A percentile compares a stretch with the other conserved stretches of the same genome.
Conservation (phyloP, 2,329 filamentous ascomycete genomes). For the Claviceps sp. region DNA sequence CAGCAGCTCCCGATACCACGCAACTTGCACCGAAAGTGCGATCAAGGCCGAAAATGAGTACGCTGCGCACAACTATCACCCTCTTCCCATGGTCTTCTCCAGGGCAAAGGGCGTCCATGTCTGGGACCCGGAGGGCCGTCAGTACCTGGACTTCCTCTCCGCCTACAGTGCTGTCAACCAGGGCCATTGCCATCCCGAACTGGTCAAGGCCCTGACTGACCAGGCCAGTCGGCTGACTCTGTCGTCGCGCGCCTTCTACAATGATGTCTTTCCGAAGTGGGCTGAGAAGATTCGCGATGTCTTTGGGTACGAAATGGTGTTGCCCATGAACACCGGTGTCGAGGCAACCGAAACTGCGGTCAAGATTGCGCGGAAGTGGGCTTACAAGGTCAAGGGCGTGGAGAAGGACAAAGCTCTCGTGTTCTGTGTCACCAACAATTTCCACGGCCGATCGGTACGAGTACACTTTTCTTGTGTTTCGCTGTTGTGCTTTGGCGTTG, state of each 20-base stretch:
- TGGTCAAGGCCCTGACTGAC: constrained; percentile 78
- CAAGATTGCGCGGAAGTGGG: constrained; percentile 96
- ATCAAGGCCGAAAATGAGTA: constrained; percentile 70
- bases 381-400: constrained; percentile 90
- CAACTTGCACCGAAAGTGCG: constrained; percentile 63
- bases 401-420: constrained; percentile 72
- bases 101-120: constrained; percentile 74
- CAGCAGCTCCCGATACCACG: constrained; percentile 45
- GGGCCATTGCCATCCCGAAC: constrained; percentile 92
- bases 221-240: constrained; percentile 84
- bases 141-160: constrained; percentile 96
- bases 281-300: constrained; percentile 79
- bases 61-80: constrained; percentile 98
- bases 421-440: constrained; percentile 80
- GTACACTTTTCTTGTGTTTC: constrained; percentile 8
- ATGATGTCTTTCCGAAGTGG: constrained; percentile 94
- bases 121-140: constrained; percentile 91
- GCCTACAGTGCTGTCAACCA: constrained; percentile 98
- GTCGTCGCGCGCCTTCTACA: constrained; percentile 92
- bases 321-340: constrained; percentile 96
- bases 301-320: constrained; percentile 94
- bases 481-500: neutral
- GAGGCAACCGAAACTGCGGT: constrained; percentile 93
- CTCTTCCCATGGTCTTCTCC: constrained; percentile 85
- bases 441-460: constrained; percentile 84